A percentile compares a stretch with the other conserved stretches of the same genome.
phyloP scores from a whole-genome alignment of 192 early-diverging fungal genomes.

The Coemansia javaensis region DNA sequence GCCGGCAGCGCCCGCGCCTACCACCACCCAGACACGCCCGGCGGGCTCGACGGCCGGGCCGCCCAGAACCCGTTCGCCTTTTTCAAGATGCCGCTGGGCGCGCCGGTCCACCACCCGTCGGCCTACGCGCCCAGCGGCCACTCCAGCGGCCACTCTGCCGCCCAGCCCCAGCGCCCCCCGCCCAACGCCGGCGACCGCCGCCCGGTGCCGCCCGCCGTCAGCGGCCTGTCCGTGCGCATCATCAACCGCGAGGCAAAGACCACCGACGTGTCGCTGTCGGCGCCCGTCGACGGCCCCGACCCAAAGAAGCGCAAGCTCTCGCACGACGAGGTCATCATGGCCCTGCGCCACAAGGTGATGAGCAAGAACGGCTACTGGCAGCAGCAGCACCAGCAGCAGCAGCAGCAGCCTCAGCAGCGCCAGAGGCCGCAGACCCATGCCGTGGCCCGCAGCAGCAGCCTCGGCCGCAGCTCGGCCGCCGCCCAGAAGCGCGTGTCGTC shows the following conservation, averaged over 20 bases:
- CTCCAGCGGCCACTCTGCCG: no score
- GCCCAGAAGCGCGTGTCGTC: no score
- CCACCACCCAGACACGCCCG: constrained; percentile 51
- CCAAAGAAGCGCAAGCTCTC: constrained; percentile 39
- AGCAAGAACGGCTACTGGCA: constrained; percentile 17
- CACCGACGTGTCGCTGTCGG: constrained; percentile 32
- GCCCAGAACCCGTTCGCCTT: constrained; percentile 46
- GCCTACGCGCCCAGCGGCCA: constrained; percentile 17
- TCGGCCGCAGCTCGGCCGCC: no score
- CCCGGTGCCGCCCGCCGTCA: constrained; percentile 34
- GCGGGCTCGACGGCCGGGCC: constrained; percentile 27
- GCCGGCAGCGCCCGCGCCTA: constrained; percentile 20
- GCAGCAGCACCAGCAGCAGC: constrained; percentile 6
- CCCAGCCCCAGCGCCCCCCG: constrained; percentile 2
- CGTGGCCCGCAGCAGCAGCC: not conserved
- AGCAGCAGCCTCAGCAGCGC: no score
- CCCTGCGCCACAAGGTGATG: constrained; percentile 51
- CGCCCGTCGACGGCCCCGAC: constrained; percentile 43
- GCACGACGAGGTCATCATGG: constrained; percentile 50
- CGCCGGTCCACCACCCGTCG: constrained; percentile 43
- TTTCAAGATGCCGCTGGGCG: constrained; percentile 46
- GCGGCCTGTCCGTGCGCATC: constrained; percentile 40
- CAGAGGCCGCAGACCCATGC: no score
- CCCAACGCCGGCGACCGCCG: constrained; percentile 12
- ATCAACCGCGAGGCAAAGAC: constrained; percentile 1